Conservation (phyloP, 768 basidiomycete genomes). For the Russula emetica region DNA sequence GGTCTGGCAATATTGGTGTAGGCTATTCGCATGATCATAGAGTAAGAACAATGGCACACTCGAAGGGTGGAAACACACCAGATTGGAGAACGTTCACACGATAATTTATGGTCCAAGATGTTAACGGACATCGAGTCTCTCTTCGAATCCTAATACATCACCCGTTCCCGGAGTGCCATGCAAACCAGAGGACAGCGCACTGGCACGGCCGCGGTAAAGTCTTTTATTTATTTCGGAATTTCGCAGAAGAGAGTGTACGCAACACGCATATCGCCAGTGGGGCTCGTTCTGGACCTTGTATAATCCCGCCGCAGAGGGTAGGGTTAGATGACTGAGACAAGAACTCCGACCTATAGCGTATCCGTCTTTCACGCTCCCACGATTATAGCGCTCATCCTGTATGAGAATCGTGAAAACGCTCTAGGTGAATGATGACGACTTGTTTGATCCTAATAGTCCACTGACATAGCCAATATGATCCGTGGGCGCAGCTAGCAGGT, state of each 20-base stretch:
- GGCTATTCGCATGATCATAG: neutral
- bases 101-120: neutral
- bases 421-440: neutral
- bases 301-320: neutral
- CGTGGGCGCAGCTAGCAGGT: neutral
- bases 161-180: too few relatives aligned
- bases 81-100: neutral
- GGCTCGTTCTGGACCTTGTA: neutral
- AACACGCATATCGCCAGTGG: neutral
- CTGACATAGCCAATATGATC: neutral
- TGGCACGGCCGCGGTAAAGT: neutral
- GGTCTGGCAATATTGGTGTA: too few relatives aligned
- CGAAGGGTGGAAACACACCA: neutral
- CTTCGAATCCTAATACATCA: neutral
- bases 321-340: neutral
- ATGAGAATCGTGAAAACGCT: neutral
- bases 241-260: neutral
- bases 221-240: neutral
- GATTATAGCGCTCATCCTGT: neutral
- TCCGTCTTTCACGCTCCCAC: neutral
- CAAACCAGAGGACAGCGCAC: neutral
- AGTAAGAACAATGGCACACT: neutral
- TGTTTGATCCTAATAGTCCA: neutral
- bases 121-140: neutral
- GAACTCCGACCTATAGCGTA: neutral